Percentiles rank a stretch among this genome's conserved stretches.
These are phyloP conservation scores for Entamoeba dispar DNA, from an alignment of 208 protist genomes.

Conservation along the genomic window DNA sequence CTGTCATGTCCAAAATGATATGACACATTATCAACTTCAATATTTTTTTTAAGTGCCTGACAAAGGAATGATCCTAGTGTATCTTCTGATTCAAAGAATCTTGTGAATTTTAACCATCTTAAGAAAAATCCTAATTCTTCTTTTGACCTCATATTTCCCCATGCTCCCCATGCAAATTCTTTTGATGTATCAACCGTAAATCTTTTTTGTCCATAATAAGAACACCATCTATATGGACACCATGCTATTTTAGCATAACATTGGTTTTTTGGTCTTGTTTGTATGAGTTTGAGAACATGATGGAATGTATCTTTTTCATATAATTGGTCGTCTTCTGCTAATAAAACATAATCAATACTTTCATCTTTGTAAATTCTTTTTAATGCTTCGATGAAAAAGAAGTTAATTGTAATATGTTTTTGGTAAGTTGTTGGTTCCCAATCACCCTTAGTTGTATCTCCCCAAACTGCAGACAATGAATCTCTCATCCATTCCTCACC, in stretches of 20 bases:
- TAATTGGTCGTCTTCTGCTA: neutral
- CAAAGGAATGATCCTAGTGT: neutral
- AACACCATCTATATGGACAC: neutral
- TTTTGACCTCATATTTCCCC: neutral
- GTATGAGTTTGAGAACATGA: neutral
- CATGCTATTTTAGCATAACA: neutral
- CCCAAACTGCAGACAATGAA: neutral
- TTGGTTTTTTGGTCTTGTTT: neutral
- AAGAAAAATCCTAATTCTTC: neutral
- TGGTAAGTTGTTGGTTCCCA: neutral
- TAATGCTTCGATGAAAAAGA: neutral
- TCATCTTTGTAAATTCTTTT: neutral
- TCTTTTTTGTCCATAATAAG: neutral
- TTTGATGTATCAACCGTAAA: neutral
- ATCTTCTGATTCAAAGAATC: neutral
- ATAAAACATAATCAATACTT: neutral
- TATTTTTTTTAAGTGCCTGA: neutral
- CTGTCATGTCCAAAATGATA: neutral
- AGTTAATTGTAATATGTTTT: neutral
- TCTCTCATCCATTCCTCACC: neutral
- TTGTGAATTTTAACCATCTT: neutral
- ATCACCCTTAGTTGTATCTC: neutral
- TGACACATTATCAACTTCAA: neutral
- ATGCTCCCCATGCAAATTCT: neutral
- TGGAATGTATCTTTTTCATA: neutral